Evolutionary conservation across 2,329 filamentous ascomycete genomes (phyloP).

Genomic region (Chalara sp.): DNA sequence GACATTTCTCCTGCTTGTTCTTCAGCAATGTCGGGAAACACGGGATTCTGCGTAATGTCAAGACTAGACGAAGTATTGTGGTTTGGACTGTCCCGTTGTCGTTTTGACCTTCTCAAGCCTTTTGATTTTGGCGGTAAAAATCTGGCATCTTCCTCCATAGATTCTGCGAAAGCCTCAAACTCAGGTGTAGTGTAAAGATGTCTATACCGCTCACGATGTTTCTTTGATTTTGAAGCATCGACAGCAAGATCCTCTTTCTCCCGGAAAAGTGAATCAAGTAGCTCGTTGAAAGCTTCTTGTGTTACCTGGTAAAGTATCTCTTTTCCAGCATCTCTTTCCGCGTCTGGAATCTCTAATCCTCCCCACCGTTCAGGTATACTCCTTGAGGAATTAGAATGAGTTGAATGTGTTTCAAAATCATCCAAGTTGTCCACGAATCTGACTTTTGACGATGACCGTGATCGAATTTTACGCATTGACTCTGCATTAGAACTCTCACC

Average conservation of each 20-base stretch:
- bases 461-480: slow-evolving; percentile 40
- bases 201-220: slow-evolving; percentile 50
- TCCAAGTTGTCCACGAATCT: slow-evolving; percentile 66
- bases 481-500: slow-evolving; percentile 38
- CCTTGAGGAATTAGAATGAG: slow-evolving; percentile 65
- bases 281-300: slow-evolving; percentile 87
- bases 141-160: slow-evolving; percentile 12
- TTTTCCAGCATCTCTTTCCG: slow-evolving; percentile 66
- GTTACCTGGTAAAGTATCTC: slow-evolving; percentile 85
- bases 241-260: slow-evolving; percentile 71
- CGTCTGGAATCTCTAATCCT: slow-evolving; percentile 70
- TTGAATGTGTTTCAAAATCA: slow-evolving; percentile 65
- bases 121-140: too few species aligned
- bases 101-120: neutral
- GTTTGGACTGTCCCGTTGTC: too few species aligned
- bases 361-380: slow-evolving; percentile 70
- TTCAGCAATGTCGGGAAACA: slow-evolving; percentile 15
- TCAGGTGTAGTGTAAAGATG: slow-evolving; percentile 39
- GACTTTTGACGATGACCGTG: slow-evolving; percentile 72
- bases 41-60: neutral
- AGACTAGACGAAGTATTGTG: neutral
- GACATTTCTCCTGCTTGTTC: slow-evolving; percentile 22
- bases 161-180: slow-evolving; percentile 18
- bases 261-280: slow-evolving; percentile 82
- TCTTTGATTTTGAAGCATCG: slow-evolving; percentile 55